phyloP scores from a whole-genome alignment of 345 rosid species.

The Hibiscus syriacus region DNA sequence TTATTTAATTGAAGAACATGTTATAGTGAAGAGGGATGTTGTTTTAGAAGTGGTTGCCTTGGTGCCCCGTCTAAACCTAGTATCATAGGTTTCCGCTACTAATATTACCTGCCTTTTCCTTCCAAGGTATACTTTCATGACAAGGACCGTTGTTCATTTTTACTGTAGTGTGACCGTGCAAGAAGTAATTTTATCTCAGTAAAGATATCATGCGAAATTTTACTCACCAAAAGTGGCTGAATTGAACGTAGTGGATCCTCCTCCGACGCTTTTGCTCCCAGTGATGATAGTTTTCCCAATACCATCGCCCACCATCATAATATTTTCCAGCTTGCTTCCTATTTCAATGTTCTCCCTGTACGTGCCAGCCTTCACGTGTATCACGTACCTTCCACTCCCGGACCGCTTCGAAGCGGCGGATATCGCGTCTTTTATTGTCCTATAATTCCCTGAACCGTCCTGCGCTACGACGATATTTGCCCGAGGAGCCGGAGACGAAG shows the following conservation, averaged over 20 bases:
- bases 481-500: conserved; percentile 30
- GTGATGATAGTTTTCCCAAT: conserved; percentile 62
- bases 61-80: too few relatives aligned
- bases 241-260: conserved; percentile 73
- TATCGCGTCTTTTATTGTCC: conserved; percentile 58
- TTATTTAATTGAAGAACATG: too few relatives aligned
- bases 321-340: conserved; percentile 32
- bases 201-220: background rate
- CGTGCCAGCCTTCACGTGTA: conserved; percentile 64
- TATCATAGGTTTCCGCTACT: background rate
- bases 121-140: background rate
- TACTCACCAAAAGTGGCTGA: conserved; percentile 90
- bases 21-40: too few relatives aligned
- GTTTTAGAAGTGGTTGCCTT: too few relatives aligned
- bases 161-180: too few relatives aligned
- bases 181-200: background rate
- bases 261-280: conserved; percentile 80
- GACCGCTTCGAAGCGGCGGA: conserved; percentile 45
- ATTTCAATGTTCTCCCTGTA: conserved; percentile 65
- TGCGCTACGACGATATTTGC: conserved; percentile 74
- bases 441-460: conserved; percentile 75
- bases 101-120: background rate
- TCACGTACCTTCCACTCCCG: conserved; percentile 61
- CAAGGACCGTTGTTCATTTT: background rate
- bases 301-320: conserved; percentile 86